Percentiles rank a stretch among this genome's conserved stretches.
Conservation (phyloP, 2,329 filamentous ascomycete species). For the Trichoderma simmonsii region DNA sequence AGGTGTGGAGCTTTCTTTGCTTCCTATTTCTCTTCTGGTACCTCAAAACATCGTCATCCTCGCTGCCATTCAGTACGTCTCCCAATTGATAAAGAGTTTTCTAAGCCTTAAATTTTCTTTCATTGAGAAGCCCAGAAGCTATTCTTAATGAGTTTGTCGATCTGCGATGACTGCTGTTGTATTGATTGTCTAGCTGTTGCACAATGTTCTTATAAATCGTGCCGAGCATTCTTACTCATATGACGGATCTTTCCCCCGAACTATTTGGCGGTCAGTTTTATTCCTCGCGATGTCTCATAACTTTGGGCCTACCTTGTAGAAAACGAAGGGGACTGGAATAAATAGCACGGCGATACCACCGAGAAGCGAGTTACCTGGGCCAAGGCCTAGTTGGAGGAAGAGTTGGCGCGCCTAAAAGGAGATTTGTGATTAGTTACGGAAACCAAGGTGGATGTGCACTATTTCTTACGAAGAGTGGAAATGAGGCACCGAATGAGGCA, state of each 20-base stretch:
- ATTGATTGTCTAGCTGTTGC: not conserved
- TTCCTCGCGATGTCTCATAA: rapidly evolving
- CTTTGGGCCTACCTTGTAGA: not conserved
- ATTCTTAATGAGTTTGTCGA: not conserved
- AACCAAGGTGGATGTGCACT: not conserved
- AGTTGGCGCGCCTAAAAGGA: not conserved
- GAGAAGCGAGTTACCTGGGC: not conserved
- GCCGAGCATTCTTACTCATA: not conserved
- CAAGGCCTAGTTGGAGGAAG: not conserved
- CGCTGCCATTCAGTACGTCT: not conserved
- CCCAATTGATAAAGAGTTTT: not conserved
- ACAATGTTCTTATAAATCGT: not conserved
- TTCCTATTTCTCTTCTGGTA: not conserved
- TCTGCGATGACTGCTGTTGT: not conserved
- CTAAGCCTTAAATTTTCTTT: not conserved
- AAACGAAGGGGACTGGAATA: not conserved
- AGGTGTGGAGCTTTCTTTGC: too few relatives aligned
- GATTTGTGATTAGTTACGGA: not conserved
- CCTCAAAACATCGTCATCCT: not conserved
- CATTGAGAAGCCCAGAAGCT: not conserved
- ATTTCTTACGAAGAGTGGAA: not conserved
- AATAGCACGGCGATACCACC: not conserved
- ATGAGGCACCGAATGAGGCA: not conserved
- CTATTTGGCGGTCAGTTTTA: not conserved
- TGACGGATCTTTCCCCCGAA: not conserved